A percentile compares a stretch with the other conserved stretches of the same genome.
phyloP scores from a whole-genome alignment of 306 rosid genomes.

The Corylus avellana region DNA sequence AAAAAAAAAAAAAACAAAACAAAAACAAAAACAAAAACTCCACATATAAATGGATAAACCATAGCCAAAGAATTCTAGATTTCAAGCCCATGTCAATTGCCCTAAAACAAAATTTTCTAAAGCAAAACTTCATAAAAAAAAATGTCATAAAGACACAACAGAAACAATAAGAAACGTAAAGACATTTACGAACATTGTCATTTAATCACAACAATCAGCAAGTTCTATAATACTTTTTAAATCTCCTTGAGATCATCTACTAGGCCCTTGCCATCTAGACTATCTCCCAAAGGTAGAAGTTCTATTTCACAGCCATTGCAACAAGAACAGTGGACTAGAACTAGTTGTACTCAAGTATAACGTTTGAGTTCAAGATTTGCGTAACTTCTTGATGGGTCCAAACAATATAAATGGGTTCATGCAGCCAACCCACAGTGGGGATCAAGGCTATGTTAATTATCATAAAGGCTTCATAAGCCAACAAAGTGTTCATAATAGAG shows the following conservation, averaged over 20 bases:
- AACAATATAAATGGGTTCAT: background rate
- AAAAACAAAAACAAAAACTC: no score
- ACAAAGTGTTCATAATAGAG: background rate
- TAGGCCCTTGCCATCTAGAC: background rate
- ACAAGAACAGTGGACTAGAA: background rate
- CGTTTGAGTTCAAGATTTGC: background rate
- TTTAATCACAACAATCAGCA: no score
- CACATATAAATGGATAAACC: no score
- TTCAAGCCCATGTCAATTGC: background rate
- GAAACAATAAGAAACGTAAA: background rate
- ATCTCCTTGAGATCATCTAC: background rate
- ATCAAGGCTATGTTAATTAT: background rate
- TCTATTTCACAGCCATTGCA: background rate
- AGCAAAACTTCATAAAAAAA: background rate
- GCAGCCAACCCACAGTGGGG: background rate
- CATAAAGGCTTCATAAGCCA: background rate
- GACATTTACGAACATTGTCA: no score
- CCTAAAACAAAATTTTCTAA: background rate
- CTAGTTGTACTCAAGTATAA: background rate
- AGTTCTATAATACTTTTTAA: background rate
- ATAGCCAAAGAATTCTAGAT: no score
- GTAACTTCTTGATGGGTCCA: background rate
- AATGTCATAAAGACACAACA: background rate
- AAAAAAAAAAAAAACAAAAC: no score
- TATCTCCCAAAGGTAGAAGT: background rate